phyloP scores from a whole-genome alignment of 2,329 filamentous ascomycete genomes.

The Fusarium beomiforme region DNA sequence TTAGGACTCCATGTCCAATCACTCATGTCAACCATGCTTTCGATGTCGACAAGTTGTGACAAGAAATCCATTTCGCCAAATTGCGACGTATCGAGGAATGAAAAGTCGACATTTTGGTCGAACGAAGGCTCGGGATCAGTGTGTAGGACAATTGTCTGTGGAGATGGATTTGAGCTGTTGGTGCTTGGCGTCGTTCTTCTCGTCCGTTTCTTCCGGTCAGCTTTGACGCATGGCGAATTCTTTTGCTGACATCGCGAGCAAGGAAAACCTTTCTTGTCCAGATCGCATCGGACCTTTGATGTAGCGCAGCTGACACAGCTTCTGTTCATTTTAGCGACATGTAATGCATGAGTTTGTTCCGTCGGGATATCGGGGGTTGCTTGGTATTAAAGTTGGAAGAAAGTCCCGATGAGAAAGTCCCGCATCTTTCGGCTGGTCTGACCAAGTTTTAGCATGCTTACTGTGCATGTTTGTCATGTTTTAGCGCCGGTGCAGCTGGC shows the following conservation, averaged over 20 bases:
- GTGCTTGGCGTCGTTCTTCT: neutral
- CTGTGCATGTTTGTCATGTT: neutral
- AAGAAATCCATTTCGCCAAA: neutral
- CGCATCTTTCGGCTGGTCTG: neutral
- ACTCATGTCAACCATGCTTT: neutral
- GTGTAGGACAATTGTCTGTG: fast-evolving
- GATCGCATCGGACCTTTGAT: neutral
- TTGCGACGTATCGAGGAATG: neutral
- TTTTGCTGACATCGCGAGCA: neutral
- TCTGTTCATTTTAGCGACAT: neutral
- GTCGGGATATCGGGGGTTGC: neutral
- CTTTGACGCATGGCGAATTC: neutral
- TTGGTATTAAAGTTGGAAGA: neutral
- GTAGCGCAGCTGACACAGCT: neutral
- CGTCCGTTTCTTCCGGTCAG: neutral
- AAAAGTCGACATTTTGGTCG: neutral
- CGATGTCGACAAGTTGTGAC: neutral
- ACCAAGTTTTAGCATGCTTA: neutral
- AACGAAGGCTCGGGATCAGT: neutral
- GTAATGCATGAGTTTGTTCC: fast-evolving
- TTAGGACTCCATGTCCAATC: neutral
- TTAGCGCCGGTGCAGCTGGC: neutral
- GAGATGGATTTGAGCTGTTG: neutral
- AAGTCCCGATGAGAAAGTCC: neutral
- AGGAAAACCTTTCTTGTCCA: neutral